phyloP scores from a whole-genome alignment of 352 stramenopile species.

The Phytophthora ohioensis region DNA sequence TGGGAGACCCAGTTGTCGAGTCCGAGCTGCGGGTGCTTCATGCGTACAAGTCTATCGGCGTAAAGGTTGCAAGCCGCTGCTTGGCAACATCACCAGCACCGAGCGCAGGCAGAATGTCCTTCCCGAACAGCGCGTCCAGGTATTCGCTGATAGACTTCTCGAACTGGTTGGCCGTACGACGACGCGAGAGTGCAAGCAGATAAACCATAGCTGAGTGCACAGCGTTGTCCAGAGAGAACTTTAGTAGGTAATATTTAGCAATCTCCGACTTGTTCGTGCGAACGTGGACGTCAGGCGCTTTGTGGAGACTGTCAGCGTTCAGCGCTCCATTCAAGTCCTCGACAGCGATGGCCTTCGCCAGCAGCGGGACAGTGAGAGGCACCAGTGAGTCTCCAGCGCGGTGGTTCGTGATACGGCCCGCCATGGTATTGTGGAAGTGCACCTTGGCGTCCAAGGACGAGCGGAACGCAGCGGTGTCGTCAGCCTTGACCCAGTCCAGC shows the following conservation, averaged over 20 bases:
- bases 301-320: constrained; percentile 30
- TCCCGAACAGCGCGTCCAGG: constrained; percentile 80
- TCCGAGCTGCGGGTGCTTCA: constrained; percentile 89
- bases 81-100: constrained; percentile 39
- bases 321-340: constrained; percentile 66
- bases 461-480: constrained; percentile 38
- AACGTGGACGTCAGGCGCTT: constrained; percentile 64
- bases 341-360: constrained; percentile 74
- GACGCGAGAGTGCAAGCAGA: constrained; percentile 60
- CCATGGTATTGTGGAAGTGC: constrained; percentile 88
- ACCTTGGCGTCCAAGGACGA: constrained; percentile 59
- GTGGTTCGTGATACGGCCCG: constrained; percentile 76
- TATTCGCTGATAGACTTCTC: constrained; percentile 61
- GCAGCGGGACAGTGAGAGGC: constrained; percentile 68
- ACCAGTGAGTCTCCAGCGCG: constrained; percentile 56
- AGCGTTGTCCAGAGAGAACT: constrained; percentile 93
- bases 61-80: constrained; percentile 55
- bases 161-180: constrained; percentile 42
- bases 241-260: constrained; percentile 87
- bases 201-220: constrained; percentile 94
- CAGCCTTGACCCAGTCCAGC: constrained; percentile 28
- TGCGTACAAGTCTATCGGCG: constrained; percentile 87
- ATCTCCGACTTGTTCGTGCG: constrained; percentile 54
- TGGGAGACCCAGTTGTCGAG: constrained; percentile 94
- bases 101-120: constrained; percentile 81